Conservation (phyloP, 1,284 basidiomycete species). For the Rhizoctonia solani region DNA sequence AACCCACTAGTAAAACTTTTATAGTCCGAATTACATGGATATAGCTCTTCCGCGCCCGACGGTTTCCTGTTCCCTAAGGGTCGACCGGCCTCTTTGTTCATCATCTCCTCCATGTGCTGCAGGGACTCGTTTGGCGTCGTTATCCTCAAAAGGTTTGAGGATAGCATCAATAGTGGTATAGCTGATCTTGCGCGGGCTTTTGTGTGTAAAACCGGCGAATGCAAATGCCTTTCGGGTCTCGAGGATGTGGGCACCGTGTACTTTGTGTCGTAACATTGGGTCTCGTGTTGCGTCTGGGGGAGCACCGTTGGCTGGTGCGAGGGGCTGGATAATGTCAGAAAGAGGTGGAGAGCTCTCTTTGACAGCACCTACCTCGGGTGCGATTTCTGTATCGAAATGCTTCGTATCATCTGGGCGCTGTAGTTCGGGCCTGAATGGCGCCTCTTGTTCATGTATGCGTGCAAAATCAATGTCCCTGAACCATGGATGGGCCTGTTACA, state of each 20-base stretch:
- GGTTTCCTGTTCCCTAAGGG: constrained; percentile 57
- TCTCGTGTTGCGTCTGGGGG: constrained; percentile 83
- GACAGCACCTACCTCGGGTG: constrained; percentile 69
- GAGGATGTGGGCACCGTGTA: constrained; percentile 83
- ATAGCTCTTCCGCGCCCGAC: constrained; percentile 72
- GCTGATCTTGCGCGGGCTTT: constrained; percentile 74
- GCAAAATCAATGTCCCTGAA: constrained; percentile 85
- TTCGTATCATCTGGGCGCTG: constrained; percentile 78
- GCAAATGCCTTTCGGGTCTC: constrained; percentile 89
- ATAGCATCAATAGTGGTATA: constrained; percentile 70
- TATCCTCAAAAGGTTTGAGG: constrained; percentile 46
- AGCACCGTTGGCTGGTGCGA: constrained; percentile 85
- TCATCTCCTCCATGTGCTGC: constrained; percentile 47
- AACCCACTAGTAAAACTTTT: too few relatives aligned
- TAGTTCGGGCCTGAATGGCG: constrained; percentile 89
- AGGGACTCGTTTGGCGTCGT: neutral
- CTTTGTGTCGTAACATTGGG: constrained; percentile 80
- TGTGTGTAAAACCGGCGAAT: constrained; percentile 88
- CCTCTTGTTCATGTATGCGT: constrained; percentile 75
- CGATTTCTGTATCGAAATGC: constrained; percentile 93
- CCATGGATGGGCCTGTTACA: constrained; percentile 74
- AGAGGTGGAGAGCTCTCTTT: neutral
- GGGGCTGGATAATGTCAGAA: constrained; percentile 56
- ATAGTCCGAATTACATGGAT: constrained; percentile 70
- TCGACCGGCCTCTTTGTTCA: constrained; percentile 62